Base-by-base conservation (phyloP, 805 yeast genomes). In the Pichia deserticola region DNA sequence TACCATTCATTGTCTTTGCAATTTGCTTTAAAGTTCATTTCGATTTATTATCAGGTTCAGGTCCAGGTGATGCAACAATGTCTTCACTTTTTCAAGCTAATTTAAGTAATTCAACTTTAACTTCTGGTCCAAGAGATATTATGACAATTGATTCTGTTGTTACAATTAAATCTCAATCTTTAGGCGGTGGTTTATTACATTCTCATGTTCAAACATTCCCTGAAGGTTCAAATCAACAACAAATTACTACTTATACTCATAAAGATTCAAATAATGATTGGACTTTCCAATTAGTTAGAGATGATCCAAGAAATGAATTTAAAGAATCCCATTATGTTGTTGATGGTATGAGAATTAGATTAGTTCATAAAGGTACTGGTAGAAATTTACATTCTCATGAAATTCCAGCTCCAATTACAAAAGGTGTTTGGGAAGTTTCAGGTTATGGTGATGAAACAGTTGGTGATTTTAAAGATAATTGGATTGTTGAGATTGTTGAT, bases 211-310 rank as follows among this genome's bases (percentile, higher is more conserved):
- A 86, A 62, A 63, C 73, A 8, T 93, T 84, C 63, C 99, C 99
- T 11, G 89, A 81, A 53, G 98, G 98, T 3, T 88, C 97, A 1
- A 79, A 79, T 54, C 98, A 93, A 69, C 96, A 89, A 65, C 99
- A 93, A 68, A 75, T 93, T 46, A 93, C 99, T n/a, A 86, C 92
- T 13, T 93, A 93, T 66, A 89, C 92, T n/a, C 89, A 80, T 67
- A 87, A 87, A 61, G 98, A 93, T 67, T 69, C 75, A 47, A 92
- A 93, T 68, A 93, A 92, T 65, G 79, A 85, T 48, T 90, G 96
- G 86, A 60, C 75, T 32, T 72, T 89, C 57, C 84, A 84, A 57
- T 75, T 83, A 60, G 75, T 73, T 32, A 74, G 86, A 64, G 75
- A 69, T 7, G 70, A 72, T 37, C 61, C 61, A 42, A 62, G 73